Base-by-base conservation (phyloP, 768 basidiomycete species). In the Cystobasidium onofrii region DNA sequence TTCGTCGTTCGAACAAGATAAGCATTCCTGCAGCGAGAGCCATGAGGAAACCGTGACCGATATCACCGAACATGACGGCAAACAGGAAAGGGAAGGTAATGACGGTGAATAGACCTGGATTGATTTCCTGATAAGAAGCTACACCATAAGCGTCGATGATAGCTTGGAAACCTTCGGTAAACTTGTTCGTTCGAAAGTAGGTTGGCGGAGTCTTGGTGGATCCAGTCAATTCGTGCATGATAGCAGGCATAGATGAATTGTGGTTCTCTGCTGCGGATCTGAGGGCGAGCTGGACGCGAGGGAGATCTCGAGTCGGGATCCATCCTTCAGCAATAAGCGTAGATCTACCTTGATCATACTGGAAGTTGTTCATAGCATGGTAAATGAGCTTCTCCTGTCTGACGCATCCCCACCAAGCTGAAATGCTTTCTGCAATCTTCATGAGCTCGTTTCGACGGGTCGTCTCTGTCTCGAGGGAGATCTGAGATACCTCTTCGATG, bases 41-140 rank as follows among this genome's bases (percentile, higher is more conserved):
- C 78, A 91, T 89, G 79, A 98, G 87, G 74, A 87, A 83, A 34
- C 92, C 96, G 82, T 99, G 96, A 1, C 96, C 96, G 79, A 98
- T 90, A 82, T 99, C 96, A 78, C 96, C 96, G 80, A 99, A 99
- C 96, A 99, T 99, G 83, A 99, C 91, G 3, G 92, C 95, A 78
- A 98, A 99, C 77, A 99, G 82, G 87, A 99, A 98, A 0, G 96
- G 96, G 87, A 79, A 79, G 6, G 79, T 80, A 77, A 83, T 82
- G 75, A 82, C 81, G 62, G 83, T 92, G 81, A 95, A 95, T 33
- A 98, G 82, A 67, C 94, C 96, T 23, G 96, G 95, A 80, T 98
- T 98, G 80, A 93, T 88, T 82, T 99, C 96, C 80, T 97, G 91
- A 80, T 99, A 98, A 0, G 87, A 88, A 17, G 92, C 90, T 64